phyloP scores from a whole-genome alignment of 129 eudicot genomes.

The Artemisia tridentata region DNA sequence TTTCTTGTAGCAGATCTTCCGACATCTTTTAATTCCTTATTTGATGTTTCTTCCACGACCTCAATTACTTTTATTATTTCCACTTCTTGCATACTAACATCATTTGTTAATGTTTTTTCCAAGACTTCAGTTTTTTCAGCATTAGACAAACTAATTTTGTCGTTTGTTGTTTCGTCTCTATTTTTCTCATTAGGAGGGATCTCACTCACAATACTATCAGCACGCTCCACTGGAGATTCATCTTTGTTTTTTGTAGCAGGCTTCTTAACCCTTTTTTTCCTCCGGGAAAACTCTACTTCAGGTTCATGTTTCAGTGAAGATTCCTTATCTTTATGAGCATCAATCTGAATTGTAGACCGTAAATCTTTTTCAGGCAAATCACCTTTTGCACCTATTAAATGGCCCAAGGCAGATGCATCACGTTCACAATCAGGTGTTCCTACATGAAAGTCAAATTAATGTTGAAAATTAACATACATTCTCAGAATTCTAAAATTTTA shows the following conservation, averaged over 20 bases:
- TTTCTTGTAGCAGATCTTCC: no score
- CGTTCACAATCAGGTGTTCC: constrained; percentile 23
- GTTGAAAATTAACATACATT: background rate
- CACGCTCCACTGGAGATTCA: no score
- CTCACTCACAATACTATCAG: no score
- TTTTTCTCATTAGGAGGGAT: constrained; percentile 6
- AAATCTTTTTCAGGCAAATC: no score
- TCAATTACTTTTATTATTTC: constrained; percentile 16
- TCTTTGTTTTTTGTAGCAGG: no score
- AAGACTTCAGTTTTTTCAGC: constrained; percentile 16
- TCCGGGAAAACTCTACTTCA: no score
- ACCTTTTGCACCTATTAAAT: constrained; percentile 3
- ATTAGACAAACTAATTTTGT: background rate
- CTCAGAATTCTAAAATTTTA: background rate
- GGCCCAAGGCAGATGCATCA: constrained; percentile 3
- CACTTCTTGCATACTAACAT: constrained; percentile 3
- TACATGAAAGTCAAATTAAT: constrained; percentile 19
- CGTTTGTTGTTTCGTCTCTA: constrained; percentile 13
- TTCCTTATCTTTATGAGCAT: no score
- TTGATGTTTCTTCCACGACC: constrained; percentile 12
- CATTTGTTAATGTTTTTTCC: constrained; percentile 17
- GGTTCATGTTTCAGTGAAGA: no score
- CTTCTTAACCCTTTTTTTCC: no score
- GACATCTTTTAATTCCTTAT: constrained; percentile 9
- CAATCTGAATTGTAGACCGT: no score